phyloP scores from a whole-genome alignment of 495 filamentous ascomycete genomes.

The Annulohypoxylon moriforme region DNA sequence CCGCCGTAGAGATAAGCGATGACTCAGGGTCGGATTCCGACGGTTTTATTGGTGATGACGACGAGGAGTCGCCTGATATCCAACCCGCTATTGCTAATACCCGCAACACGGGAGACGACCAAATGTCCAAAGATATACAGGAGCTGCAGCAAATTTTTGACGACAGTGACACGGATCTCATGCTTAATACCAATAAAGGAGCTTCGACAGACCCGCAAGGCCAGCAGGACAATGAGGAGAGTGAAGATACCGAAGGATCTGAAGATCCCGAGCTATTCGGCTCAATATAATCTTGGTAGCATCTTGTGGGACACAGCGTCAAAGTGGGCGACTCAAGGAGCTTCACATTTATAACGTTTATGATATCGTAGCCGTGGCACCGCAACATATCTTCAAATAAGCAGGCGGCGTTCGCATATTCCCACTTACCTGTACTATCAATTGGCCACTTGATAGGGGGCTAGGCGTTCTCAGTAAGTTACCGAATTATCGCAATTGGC shows the following conservation, averaged over 20 bases:
- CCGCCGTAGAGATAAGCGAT: constrained; percentile 13
- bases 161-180: constrained; percentile 4
- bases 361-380: background rate
- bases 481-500: constrained; percentile 1
- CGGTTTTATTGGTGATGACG: background rate
- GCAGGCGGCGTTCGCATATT: background rate
- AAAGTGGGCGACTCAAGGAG: background rate
- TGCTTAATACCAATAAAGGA: background rate
- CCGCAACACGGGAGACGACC: background rate
- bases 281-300: constrained; percentile 2
- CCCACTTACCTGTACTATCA: constrained; percentile 2
- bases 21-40: background rate
- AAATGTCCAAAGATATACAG: background rate
- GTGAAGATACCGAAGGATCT: constrained; percentile 6
- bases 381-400: constrained; percentile 11
- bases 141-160: constrained; percentile 9
- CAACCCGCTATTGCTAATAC: background rate
- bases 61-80: constrained; percentile 1
- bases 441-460: background rate
- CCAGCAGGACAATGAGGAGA: background rate
- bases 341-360: background rate
- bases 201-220: background rate
- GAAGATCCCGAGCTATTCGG: constrained; percentile 6
- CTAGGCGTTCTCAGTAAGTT: background rate
- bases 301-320: constrained; percentile 6